A percentile compares a stretch with the other conserved stretches of the same genome.
phyloP scores from a whole-genome alignment of 177 flowering plant species.

The Vitis hybrid region DNA sequence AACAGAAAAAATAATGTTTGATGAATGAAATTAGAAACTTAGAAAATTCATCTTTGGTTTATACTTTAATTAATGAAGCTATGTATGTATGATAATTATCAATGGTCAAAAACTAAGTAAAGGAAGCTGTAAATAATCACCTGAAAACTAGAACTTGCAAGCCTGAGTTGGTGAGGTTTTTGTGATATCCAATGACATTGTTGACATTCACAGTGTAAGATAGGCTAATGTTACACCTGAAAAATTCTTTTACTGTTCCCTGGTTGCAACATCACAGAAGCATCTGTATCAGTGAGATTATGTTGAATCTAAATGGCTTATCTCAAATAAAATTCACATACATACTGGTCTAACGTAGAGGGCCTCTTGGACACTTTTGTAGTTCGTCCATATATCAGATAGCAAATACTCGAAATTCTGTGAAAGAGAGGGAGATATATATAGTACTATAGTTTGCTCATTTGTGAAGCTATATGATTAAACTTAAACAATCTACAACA shows the following conservation, averaged over 20 bases:
- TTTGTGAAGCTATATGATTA: too few relatives aligned
- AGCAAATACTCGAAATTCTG: slow-evolving; percentile 22
- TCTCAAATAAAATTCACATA: neutral
- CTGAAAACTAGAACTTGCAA: slow-evolving; percentile 25
- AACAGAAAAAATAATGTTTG: too few relatives aligned
- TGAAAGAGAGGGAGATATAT: neutral
- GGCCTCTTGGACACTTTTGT: slow-evolving; percentile 24
- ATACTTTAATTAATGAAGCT: too few relatives aligned
- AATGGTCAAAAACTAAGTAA: too few relatives aligned
- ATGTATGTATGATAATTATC: too few relatives aligned
- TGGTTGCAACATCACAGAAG: neutral
- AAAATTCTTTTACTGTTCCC: slow-evolving; percentile 25
- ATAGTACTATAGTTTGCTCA: too few relatives aligned
- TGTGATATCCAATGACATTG: slow-evolving; percentile 12
- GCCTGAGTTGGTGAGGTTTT: slow-evolving; percentile 12
- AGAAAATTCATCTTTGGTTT: too few relatives aligned
- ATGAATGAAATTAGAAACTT: too few relatives aligned
- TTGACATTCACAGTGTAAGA: slow-evolving; percentile 8
- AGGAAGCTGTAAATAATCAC: slow-evolving; percentile 6
- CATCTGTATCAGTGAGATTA: too few relatives aligned
- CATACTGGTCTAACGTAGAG: slow-evolving; percentile 24
- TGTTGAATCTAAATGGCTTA: neutral
- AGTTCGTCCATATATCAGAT: slow-evolving; percentile 26
- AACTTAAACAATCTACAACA: neutral
- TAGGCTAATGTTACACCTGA: slow-evolving; percentile 23